Evolutionary conservation across 2,329 filamentous ascomycete genomes (phyloP).

Genomic region (Aspergillus amoenus): DNA sequence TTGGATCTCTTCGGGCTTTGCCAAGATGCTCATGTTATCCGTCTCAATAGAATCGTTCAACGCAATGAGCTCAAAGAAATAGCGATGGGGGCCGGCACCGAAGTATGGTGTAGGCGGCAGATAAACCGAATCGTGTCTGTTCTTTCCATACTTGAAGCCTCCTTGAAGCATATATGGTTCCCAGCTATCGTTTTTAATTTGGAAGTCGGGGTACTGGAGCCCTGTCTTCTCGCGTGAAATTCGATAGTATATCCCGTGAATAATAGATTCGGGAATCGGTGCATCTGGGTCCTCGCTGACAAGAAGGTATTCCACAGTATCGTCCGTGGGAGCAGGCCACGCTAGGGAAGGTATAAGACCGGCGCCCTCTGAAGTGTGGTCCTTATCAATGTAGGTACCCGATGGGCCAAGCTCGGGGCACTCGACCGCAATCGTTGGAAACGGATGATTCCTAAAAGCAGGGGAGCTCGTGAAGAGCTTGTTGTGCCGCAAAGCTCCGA

Average conservation of each 20-base stretch:
- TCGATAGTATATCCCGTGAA: slow-evolving; percentile 47
- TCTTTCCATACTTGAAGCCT: slow-evolving; percentile 51
- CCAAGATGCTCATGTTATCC: slow-evolving; percentile 36
- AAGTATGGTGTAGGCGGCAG: slow-evolving; percentile 48
- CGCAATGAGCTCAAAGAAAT: slow-evolving; percentile 53
- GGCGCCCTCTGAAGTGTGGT: slow-evolving; percentile 16
- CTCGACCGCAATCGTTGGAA: slow-evolving; percentile 22
- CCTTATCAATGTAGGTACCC: slow-evolving; percentile 13
- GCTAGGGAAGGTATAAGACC: slow-evolving; percentile 43
- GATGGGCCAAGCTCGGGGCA: slow-evolving; percentile 21
- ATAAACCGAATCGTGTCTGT: slow-evolving; percentile 43
- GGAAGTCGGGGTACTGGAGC: slow-evolving; percentile 41
- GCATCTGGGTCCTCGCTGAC: slow-evolving; percentile 51
- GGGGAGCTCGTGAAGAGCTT: slow-evolving; percentile 29
- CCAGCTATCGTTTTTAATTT: slow-evolving; percentile 22
- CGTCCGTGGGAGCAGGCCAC: slow-evolving; percentile 39
- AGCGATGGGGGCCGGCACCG: slow-evolving; percentile 54
- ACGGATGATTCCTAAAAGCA: slow-evolving; percentile 19
- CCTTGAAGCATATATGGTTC: slow-evolving; percentile 28
- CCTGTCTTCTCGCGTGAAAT: slow-evolving; percentile 39
- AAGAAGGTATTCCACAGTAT: slow-evolving; percentile 48
- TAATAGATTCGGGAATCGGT: slow-evolving; percentile 46
- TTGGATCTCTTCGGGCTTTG: slow-evolving; percentile 46
- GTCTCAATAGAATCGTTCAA: slow-evolving; percentile 46
- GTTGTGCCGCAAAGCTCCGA: slow-evolving; percentile 18